These are phyloP conservation scores for Hamiltosporidium tvaerminnensis DNA, from an alignment of 371 early-diverging fungal genomes.

Conservation along the genomic window DNA sequence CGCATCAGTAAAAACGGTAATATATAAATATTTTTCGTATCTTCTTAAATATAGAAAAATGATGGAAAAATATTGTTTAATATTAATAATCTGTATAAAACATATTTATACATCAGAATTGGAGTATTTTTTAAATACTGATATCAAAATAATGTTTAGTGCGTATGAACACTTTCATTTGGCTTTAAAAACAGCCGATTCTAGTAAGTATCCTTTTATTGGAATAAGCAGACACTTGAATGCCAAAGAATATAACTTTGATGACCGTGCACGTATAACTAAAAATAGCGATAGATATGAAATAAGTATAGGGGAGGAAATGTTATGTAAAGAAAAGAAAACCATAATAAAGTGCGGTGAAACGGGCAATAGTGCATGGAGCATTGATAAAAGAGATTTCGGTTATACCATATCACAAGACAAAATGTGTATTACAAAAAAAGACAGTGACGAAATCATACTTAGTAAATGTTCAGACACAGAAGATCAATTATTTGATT, in stretches of 20 bases:
- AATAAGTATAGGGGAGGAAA: constrained; percentile 7
- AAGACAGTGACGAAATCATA: constrained; percentile 9
- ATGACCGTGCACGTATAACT: constrained; percentile 8
- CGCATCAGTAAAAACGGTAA: no score
- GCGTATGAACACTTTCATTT: constrained; percentile 5
- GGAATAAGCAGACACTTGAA: constrained; percentile 9
- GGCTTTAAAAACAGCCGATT: neutral
- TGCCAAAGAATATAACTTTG: constrained; percentile 7
- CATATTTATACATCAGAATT: neutral
- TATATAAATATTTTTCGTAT: no score
- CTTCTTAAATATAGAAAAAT: no score
- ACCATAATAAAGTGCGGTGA: constrained; percentile 7
- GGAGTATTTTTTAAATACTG: constrained; percentile 3
- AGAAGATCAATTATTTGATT: constrained; percentile 22
- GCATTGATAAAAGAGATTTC: constrained; percentile 14
- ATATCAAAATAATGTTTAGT: constrained; percentile 19
- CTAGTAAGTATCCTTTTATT: neutral
- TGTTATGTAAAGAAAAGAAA: constrained; percentile 11
- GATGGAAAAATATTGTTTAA: no score
- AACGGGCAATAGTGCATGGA: constrained; percentile 12
- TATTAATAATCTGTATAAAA: no score
- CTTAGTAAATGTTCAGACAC: constrained; percentile 16
- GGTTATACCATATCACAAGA: constrained; percentile 18
- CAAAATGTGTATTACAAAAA: constrained; percentile 18
- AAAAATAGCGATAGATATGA: constrained; percentile 14